phyloP scores from a whole-genome alignment of 1,139 yeast genomes.

The Saccharomycopsis crataegensis region DNA sequence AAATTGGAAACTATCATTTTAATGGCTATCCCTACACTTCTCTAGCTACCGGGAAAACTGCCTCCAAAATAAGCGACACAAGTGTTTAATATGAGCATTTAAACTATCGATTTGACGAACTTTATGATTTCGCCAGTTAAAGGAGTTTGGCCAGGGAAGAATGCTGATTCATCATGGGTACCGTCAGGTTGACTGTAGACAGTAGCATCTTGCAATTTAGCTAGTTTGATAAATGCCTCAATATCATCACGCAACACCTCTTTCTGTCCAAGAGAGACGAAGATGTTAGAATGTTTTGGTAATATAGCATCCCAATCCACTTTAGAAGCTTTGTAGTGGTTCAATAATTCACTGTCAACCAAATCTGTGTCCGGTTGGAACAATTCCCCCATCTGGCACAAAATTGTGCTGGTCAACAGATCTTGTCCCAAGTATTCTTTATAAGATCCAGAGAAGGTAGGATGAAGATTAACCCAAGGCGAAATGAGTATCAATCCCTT shows the following conservation, averaged over 20 bases:
- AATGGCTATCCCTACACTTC: too few relatives aligned
- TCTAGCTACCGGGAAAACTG: too few relatives aligned
- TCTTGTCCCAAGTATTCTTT: not conserved
- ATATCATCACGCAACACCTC: constrained; percentile 1
- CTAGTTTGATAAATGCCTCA: not conserved
- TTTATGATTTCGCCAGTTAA: too few relatives aligned
- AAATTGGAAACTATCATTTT: too few relatives aligned
- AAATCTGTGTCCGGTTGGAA: not conserved
- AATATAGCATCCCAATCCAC: not conserved
- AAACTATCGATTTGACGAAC: too few relatives aligned
- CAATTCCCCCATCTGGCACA: not conserved
- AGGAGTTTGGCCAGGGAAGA: too few relatives aligned
- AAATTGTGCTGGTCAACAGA: not conserved
- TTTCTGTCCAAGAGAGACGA: not conserved
- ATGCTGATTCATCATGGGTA: not conserved
- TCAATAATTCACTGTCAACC: not conserved
- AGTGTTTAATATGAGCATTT: too few relatives aligned
- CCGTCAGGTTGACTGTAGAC: not conserved
- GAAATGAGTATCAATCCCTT: constrained; percentile 7
- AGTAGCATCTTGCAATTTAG: not conserved
- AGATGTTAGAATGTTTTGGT: not conserved
- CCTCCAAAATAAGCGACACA: too few relatives aligned
- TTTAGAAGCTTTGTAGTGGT: not conserved
- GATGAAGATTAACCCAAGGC: constrained; percentile 9
- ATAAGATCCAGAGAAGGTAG: not conserved